Percentiles rank a stretch among this genome's conserved stretches.
These are phyloP conservation scores for Cercospora sp. DNA, from an alignment of 2,329 filamentous ascomycete genomes.

Conservation along the genomic window DNA sequence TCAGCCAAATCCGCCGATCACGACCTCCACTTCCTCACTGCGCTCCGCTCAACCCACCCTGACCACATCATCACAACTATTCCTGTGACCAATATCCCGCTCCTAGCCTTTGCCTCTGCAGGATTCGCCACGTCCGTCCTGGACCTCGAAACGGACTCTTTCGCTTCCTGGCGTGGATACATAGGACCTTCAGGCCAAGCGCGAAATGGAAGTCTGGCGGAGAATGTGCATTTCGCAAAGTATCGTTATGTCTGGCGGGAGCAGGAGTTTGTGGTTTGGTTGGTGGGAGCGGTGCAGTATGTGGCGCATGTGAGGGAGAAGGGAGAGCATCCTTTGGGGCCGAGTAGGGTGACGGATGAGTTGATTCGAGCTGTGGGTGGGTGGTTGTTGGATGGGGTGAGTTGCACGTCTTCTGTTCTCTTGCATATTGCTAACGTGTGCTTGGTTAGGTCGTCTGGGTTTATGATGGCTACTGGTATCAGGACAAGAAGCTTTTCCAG, in stretches of 20 bases:
- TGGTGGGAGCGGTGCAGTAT: conserved; percentile 42
- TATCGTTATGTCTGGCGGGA: conserved; percentile 43
- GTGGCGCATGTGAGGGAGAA: conserved; percentile 42
- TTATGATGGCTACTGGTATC: conserved; percentile 46
- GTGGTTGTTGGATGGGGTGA: conserved; percentile 15
- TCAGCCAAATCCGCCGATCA: conserved; percentile 42
- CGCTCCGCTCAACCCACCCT: conserved; percentile 41
- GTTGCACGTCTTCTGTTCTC: too few relatives aligned
- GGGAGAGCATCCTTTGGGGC: conserved; percentile 38
- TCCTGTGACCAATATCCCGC: conserved; percentile 40
- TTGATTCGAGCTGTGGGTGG: conserved; percentile 42
- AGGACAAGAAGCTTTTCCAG: conserved; percentile 42
- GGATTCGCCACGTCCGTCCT: conserved; percentile 43
- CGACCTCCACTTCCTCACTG: conserved; percentile 42
- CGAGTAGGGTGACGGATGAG: conserved; percentile 41
- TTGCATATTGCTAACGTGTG: conserved; percentile 9
- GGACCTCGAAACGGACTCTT: conserved; percentile 42
- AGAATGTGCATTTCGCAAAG: conserved; percentile 43
- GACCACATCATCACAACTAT: conserved; percentile 43
- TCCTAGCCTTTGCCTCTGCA: conserved; percentile 46
- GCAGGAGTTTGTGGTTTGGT: conserved; percentile 45
- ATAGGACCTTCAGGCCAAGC: conserved; percentile 33
- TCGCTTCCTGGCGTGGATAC: conserved; percentile 43
- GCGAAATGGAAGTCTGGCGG: conserved; percentile 39
- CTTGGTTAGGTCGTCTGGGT: conserved; percentile 45